Conservation (phyloP, 768 basidiomycete species). For the Suillus spraguei region DNA sequence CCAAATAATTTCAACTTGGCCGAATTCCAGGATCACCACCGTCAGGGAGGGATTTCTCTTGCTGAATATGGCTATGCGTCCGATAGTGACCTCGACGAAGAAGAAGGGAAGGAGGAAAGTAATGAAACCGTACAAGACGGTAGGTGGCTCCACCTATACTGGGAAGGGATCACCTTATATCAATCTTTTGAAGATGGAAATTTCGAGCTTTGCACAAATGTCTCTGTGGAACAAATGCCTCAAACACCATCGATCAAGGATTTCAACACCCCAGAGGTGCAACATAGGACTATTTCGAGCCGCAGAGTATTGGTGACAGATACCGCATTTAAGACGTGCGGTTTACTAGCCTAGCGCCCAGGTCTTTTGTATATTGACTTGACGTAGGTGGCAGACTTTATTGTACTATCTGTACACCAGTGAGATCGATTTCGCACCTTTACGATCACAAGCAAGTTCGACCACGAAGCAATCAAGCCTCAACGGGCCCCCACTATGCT, state of each 20-base stretch:
- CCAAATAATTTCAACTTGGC: conserved; percentile 3
- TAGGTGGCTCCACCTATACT: background rate
- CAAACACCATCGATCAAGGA: background rate
- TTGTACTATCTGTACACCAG: conserved; percentile 38
- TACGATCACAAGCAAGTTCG: conserved; percentile 19
- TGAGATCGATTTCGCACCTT: conserved; percentile 30
- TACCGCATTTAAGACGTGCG: conserved; percentile 16
- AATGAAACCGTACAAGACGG: background rate
- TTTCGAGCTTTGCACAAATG: background rate
- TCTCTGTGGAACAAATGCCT: background rate
- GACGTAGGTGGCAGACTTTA: conserved; percentile 34
- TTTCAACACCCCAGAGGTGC: background rate
- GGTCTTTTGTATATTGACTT: background rate
- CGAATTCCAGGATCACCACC: conserved; percentile 10
- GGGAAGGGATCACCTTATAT: background rate
- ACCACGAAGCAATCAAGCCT: background rate
- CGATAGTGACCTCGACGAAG: conserved; percentile 30
- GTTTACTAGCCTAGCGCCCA: background rate
- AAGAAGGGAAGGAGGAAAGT: conserved; percentile 10
- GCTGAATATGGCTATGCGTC: conserved; percentile 23
- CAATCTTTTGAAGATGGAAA: conserved; percentile 1
- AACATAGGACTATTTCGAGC: background rate
- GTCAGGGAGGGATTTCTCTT: background rate
- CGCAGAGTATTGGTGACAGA: conserved; percentile 14
- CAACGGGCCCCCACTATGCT: conserved; percentile 20